Evolutionary conservation across 345 rosid genomes (phyloP).

Genomic region (Capsella bursapastoris): DNA sequence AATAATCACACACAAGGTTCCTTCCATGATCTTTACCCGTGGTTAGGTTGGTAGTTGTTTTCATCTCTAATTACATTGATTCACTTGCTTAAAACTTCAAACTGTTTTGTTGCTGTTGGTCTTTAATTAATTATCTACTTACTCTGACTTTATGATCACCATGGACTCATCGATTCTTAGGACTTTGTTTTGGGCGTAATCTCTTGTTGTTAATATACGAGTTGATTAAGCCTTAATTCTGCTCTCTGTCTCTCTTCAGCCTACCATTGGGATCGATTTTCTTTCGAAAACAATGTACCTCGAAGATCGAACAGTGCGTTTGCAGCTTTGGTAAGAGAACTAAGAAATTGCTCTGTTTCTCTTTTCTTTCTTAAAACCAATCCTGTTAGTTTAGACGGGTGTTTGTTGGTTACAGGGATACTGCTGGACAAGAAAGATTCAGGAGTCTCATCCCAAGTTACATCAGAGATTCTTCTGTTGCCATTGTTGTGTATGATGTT

Average conservation of each 20-base stretch:
- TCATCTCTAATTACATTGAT: background rate
- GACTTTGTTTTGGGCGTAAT: background rate
- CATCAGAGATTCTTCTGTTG: slow-evolving; percentile 96
- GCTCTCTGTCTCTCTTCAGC: slow-evolving; percentile 48
- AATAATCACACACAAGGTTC: background rate
- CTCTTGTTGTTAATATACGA: background rate
- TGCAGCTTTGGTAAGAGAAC: slow-evolving; percentile 78
- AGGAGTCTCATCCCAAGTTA: slow-evolving; percentile 96
- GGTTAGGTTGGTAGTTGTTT: background rate
- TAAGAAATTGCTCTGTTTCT: background rate
- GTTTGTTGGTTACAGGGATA: slow-evolving; percentile 59
- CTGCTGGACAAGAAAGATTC: slow-evolving; percentile 97
- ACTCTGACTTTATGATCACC: background rate
- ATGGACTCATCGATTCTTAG: background rate
- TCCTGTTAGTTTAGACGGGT: background rate
- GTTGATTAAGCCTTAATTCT: slow-evolving; percentile 10
- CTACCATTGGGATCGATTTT: slow-evolving; percentile 93
- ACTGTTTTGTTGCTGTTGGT: background rate
- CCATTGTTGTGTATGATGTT: slow-evolving; percentile 89
- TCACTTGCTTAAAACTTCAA: background rate
- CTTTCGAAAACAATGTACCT: slow-evolving; percentile 94
- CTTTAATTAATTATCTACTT: background rate
- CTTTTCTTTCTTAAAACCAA: background rate
- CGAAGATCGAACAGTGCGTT: slow-evolving; percentile 89
- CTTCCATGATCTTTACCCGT: background rate